Evolutionary conservation across 495 filamentous ascomycete genomes (phyloP), one percentile per base, ranked within the genome.

Genomic region (Penicillium steckii): DNA sequence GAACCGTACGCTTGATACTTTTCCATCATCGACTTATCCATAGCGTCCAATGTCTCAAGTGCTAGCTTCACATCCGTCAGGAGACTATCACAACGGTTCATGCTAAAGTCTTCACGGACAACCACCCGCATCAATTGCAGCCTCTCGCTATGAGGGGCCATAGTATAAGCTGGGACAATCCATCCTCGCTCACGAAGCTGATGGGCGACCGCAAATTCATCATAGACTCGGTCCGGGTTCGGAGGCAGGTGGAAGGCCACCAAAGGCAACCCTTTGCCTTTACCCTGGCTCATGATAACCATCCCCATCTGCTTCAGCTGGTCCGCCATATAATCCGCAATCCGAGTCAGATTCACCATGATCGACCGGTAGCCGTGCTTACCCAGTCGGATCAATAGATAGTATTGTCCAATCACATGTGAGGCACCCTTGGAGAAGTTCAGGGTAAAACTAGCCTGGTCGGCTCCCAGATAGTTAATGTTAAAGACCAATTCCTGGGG

Each of bases 391-490:
- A 96, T 94, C 65, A 96, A 74, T 67, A 95, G 91, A 74, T 96
- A 96, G 75, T 96, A 96, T 69, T 96, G 91, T 25, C 91, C 91
- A 62, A 96, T 95, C 55, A 96, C 85, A 60, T 95, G 91, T 32
- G 85, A 85, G 38, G 91, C 91, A 50, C 91, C 91, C 69, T 94
- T 93, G 66, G 86, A 91, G 77, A 96, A 96, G 77, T 96, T 96
- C 45, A 96, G 80, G n/a, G 91, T 96, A 77, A 95, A 95, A 46
- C 89, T 95, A n/a, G 91, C 85, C 71, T 96, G 91, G 59, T 96
- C 90, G 21, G 91, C 88, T 47, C 91, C 91, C 2, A 96, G 85
- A 67, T 96, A 96, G 74, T 96, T 96, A 80, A 95, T 93, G 79
- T 95, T 95, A 82, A 96, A 96, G 61, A 96, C 89, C 30, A 96